These are phyloP conservation scores for Lachnellula subtilissima DNA, from an alignment of 2,329 filamentous ascomycete species.

Conservation along the genomic window DNA sequence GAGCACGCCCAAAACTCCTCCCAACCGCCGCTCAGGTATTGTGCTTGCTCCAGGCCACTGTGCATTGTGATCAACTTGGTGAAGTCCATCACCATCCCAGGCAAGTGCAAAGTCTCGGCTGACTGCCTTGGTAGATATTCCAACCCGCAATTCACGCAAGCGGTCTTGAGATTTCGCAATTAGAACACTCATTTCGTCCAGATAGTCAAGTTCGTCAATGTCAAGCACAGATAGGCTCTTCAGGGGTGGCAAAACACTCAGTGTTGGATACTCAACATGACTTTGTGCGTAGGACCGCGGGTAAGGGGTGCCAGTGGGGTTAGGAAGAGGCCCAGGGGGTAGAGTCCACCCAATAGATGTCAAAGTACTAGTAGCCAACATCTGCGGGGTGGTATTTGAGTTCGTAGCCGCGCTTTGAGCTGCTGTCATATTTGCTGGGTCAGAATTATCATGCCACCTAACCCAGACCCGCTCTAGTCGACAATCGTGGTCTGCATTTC, in stretches of 20 bases:
- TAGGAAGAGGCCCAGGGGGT: conserved; percentile 22
- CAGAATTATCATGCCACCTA: conserved; percentile 71
- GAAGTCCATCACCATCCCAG: conserved; percentile 58
- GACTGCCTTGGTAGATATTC: conserved; percentile 53
- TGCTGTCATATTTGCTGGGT: conserved; percentile 23
- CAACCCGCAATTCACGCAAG: conserved; percentile 67
- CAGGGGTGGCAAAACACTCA: conserved; percentile 70
- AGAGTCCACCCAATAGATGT: conserved; percentile 39
- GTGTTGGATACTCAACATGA: conserved; percentile 71
- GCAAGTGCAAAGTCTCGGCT: conserved; percentile 51
- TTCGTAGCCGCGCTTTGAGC: conserved; percentile 17
- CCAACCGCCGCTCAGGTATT: conserved; percentile 59
- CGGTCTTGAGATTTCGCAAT: conserved; percentile 64
- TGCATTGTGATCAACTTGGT: conserved; percentile 58
- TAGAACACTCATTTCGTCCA: conserved; percentile 76
- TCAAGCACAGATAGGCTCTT: conserved; percentile 73
- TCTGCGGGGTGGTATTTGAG: conserved; percentile 24
- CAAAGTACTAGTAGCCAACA: conserved; percentile 34
- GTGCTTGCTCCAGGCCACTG: conserved; percentile 50
- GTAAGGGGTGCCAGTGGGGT: conserved; percentile 20
- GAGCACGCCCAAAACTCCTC: conserved; percentile 64
- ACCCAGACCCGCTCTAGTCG: conserved; percentile 73
- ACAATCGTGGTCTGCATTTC: conserved; percentile 50
- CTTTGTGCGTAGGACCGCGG: conserved; percentile 44
- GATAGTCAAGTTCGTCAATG: conserved; percentile 75